A percentile compares a stretch with the other conserved stretches of the same genome.
phyloP scores from a whole-genome alignment of 1,284 basidiomycete species.

The Boletus holoroseus region DNA sequence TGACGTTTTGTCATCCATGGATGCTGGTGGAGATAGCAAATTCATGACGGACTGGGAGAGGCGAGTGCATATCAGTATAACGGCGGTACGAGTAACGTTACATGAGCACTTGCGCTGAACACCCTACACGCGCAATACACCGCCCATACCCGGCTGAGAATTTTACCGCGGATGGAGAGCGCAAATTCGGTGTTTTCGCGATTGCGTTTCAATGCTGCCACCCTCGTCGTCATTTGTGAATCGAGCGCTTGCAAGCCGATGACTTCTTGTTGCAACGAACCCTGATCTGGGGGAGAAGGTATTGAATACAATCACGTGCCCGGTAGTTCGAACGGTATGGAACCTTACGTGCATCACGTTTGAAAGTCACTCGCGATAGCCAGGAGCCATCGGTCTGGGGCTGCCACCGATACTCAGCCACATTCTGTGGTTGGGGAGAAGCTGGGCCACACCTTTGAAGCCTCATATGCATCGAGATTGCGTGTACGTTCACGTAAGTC shows the following conservation, averaged over 20 bases:
- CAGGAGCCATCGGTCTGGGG: constrained; percentile 26
- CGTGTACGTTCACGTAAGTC: constrained; percentile 31
- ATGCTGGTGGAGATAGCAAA: constrained; percentile 43
- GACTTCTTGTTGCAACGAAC: constrained; percentile 46
- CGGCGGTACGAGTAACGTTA: constrained; percentile 3
- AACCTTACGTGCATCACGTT: constrained; percentile 31
- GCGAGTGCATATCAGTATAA: constrained; percentile 13
- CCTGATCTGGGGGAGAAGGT: constrained; percentile 19
- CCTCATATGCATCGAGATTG: constrained; percentile 24
- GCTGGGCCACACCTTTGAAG: constrained; percentile 28
- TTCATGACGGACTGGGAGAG: constrained; percentile 51
- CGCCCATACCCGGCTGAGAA: constrained; percentile 53
- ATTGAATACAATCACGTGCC: neutral
- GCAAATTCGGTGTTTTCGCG: constrained; percentile 48
- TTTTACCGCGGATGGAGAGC: constrained; percentile 49
- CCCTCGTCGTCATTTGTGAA: constrained; percentile 58
- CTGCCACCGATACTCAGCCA: constrained; percentile 19
- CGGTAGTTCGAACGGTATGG: neutral
- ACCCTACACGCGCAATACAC: constrained; percentile 64
- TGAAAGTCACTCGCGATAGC: constrained; percentile 30
- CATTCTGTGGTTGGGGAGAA: constrained; percentile 4
- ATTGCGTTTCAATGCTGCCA: constrained; percentile 47
- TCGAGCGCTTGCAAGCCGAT: constrained; percentile 62
- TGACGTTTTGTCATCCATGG: constrained; percentile 34
- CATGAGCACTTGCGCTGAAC: constrained; percentile 48